phyloP scores from a whole-genome alignment of 306 rosid genomes.

The Trifolium repens region DNA sequence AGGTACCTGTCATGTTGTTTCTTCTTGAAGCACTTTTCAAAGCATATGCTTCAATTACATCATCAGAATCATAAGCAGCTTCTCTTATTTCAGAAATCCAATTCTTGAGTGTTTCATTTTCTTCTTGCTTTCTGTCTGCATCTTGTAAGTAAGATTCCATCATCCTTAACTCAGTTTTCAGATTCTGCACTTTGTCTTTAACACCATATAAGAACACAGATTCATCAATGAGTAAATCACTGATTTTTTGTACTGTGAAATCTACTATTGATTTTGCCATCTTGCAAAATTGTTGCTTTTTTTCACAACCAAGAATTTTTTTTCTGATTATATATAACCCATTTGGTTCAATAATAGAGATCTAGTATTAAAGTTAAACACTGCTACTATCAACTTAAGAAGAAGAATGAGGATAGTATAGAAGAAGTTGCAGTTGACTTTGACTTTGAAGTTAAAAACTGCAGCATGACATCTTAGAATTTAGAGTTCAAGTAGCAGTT shows the following conservation, averaged over 20 bases:
- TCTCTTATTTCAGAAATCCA: slow-evolving; percentile 65
- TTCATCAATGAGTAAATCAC: slow-evolving; percentile 48
- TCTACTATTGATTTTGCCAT: slow-evolving; percentile 54
- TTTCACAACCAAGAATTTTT: background rate
- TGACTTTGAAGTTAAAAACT: background rate
- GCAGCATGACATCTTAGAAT: slow-evolving; percentile 8
- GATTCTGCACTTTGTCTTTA: slow-evolving; percentile 44
- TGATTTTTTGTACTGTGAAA: slow-evolving; percentile 43
- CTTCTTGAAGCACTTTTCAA: slow-evolving; percentile 45
- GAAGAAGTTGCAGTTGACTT: slow-evolving; percentile 35
- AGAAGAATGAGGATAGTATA: slow-evolving; percentile 2
- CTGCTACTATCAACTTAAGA: slow-evolving; percentile 3
- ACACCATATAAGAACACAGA: slow-evolving; percentile 46
- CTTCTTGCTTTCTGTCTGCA: slow-evolving; percentile 57
- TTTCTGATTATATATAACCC: slow-evolving; percentile 24
- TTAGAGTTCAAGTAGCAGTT: background rate
- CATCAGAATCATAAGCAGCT: slow-evolving; percentile 61
- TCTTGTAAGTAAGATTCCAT: slow-evolving; percentile 56
- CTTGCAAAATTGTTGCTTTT: slow-evolving; percentile 14
- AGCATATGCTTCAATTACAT: slow-evolving; percentile 48
- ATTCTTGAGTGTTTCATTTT: slow-evolving; percentile 30
- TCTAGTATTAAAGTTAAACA: slow-evolving; percentile 15
- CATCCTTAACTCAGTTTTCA: slow-evolving; percentile 44
- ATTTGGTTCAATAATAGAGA: slow-evolving; percentile 19
- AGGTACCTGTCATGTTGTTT: slow-evolving; percentile 3